Conservation (phyloP, 306 rosid genomes). For the Prunus salicina region DNA sequence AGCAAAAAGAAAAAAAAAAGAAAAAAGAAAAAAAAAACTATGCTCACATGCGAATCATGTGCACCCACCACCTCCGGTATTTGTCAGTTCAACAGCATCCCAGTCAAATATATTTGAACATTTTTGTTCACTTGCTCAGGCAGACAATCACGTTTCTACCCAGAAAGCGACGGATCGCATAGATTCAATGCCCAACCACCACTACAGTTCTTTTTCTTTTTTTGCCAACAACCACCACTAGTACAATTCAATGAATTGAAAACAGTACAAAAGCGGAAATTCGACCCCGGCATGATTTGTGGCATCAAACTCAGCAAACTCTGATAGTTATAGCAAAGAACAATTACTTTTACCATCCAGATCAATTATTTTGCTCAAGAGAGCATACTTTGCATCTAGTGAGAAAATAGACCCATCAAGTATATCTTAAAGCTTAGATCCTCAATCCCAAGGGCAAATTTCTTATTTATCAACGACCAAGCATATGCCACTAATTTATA, state of each 20-base stretch:
- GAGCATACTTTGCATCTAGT: too few relatives aligned
- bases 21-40: neutral
- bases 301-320: too few relatives aligned
- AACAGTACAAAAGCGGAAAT: constrained; percentile 8
- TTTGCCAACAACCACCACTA: constrained; percentile 1
- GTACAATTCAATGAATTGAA: neutral
- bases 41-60: constrained; percentile 9
- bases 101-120: neutral
- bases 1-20: neutral
- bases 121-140: neutral
- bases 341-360: neutral
- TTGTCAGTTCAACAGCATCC: neutral
- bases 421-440: neutral
- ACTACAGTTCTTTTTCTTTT: neutral
- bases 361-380: neutral
- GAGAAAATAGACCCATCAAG: neutral
- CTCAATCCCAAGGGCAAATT: neutral
- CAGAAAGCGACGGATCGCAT: neutral
- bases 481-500: neutral
- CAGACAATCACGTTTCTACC: constrained; percentile 6
- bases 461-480: neutral
- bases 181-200: constrained; percentile 1
- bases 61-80: neutral
- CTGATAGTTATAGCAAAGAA: neutral
- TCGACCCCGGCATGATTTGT: neutral